Evolutionary conservation across 768 basidiomycete genomes (phyloP).

Genomic region (Naganishia randhawae): DNA sequence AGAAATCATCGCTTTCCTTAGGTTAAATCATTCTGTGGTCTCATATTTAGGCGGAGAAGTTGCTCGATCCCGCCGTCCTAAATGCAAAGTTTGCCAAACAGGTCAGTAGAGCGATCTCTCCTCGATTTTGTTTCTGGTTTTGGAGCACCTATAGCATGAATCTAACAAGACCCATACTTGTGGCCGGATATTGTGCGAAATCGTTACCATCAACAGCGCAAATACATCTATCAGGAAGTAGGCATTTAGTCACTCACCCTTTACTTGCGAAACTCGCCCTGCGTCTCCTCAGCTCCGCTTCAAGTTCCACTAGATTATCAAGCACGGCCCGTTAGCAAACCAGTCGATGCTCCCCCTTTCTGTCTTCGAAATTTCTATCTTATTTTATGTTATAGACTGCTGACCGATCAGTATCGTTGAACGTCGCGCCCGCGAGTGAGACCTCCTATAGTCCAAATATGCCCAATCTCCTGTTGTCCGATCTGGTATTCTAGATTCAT

Average conservation of each 20-base stretch:
- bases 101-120: not conserved
- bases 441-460: too few species aligned
- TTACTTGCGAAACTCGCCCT: too few species aligned
- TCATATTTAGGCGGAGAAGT: not conserved
- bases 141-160: not conserved
- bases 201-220: not conserved
- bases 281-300: not conserved
- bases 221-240: conserved; percentile 20
- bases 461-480: too few species aligned
- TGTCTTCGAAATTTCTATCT: too few species aligned
- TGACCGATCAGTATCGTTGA: too few species aligned
- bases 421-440: too few species aligned
- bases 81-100: conserved; percentile 22
- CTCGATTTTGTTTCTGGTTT: not conserved
- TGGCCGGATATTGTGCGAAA: too few species aligned
- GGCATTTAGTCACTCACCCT: conserved; percentile 10
- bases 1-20: not conserved
- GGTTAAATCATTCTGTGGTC: not conserved
- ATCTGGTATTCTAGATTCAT: too few species aligned
- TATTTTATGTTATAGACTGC: too few species aligned
- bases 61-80: conserved; percentile 9
- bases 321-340: not conserved
- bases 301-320: not conserved
- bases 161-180: not conserved
- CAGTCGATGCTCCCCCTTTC: too few species aligned